Base-by-base conservation (phyloP, 768 basidiomycete species). In the Pseudohyphozyma bogoriensis region DNA sequence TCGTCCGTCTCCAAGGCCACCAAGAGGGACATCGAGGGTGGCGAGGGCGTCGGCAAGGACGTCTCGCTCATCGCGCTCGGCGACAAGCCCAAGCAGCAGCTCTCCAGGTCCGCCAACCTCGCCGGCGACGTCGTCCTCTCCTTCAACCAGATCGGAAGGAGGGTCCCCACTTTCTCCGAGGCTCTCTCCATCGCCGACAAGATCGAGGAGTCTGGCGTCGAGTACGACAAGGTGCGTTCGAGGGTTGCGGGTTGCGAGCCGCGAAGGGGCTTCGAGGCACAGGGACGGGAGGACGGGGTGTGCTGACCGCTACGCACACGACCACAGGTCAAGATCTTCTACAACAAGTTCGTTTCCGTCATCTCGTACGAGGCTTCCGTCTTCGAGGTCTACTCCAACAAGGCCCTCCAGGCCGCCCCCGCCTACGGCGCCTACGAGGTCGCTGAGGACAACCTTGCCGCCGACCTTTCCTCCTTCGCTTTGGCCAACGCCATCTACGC, bases 131-230 rank as follows among this genome's bases (percentile, higher is more conserved):
- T 93, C 64, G 78, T 79, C 55, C 77, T 97, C 71, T 84, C 89
- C 13, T 92, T 99, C 83, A 96, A 93, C 80, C 89, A 93, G 77
- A 91, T 99, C 68, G 95, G 95, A 64, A 85, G 89, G 73, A 88
- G 93, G 73, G 87, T 99, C 69, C 95, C 95, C 22, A 92, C 93
- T 1, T 99, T 99, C 72, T 85, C 88, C 32, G 93, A 97, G 69
- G 95, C 95, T 49, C 87, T 88, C 36, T 83, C 85, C 63, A 87
- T 99, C 58, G 87, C 95, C 40, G 93, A 97, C 77, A 77, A 92
- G 74, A 85, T 99, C 74, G 78, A 86, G 73, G 85, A 85, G 77
- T 85, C 83, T 65, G 86, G 83, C 50, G 82, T 85, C 71, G 80
- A 88, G 70, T 91, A 87, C 74, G 95, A 97, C 76, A 84, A 84